phyloP scores from a whole-genome alignment of 2,329 filamentous ascomycete genomes.

The Neonectria magnoliae region DNA sequence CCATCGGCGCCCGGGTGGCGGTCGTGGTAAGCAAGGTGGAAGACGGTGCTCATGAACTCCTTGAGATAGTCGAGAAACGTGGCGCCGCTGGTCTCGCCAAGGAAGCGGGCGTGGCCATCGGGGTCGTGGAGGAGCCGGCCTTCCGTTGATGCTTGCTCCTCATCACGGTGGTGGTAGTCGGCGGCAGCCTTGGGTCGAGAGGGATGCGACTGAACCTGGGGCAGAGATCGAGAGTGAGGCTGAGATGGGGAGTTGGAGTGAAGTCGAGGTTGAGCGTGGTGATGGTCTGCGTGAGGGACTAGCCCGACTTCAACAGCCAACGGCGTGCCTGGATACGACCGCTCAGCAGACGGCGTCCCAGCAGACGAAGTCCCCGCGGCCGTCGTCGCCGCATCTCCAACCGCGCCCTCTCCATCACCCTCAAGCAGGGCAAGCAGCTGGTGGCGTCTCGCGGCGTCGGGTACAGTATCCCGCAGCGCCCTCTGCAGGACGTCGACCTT shows the following conservation, averaged over 20 bases:
- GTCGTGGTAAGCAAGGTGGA: conserved; percentile 46
- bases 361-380: not conserved
- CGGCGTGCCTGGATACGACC: not conserved
- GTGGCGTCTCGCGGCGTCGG: conserved; percentile 47
- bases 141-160: conserved; percentile 41
- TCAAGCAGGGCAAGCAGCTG: conserved; percentile 45
- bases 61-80: conserved; percentile 62
- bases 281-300: not conserved
- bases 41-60: conserved; percentile 55
- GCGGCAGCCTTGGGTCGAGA: conserved; percentile 14
- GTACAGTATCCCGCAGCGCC: conserved; percentile 50
- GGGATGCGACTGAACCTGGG: not conserved
- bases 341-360: not conserved
- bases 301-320: not conserved
- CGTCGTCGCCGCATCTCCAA: not conserved
- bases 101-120: conserved; percentile 56
- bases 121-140: conserved; percentile 57
- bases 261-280: conserved; percentile 17
- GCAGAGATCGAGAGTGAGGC: conserved; percentile 2
- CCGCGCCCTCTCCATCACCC: conserved; percentile 23
- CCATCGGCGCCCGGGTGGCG: conserved; percentile 36
- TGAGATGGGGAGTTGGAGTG: conserved; percentile 26
- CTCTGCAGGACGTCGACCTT: conserved; percentile 54
- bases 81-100: conserved; percentile 61
- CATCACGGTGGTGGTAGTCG: conserved; percentile 36